Base-by-base conservation (phyloP, 345 rosid species). In the Euphorbia pulcherrima region DNA sequence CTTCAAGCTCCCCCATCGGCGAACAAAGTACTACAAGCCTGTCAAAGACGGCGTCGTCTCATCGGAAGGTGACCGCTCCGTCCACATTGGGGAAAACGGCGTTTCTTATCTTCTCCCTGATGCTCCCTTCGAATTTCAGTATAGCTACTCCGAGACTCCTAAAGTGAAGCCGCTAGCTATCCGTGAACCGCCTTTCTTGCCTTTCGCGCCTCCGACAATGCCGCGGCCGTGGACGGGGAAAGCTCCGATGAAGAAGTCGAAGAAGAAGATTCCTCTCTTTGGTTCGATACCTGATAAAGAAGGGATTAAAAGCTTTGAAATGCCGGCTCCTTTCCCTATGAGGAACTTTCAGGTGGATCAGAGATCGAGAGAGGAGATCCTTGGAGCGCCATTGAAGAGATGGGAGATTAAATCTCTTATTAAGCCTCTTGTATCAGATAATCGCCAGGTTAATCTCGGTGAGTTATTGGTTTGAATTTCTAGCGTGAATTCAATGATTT, bases 171-270 rank as follows among this genome's bases (percentile, higher is more conserved):
- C 98, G 3, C 40, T 87, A n/a, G 97, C 93, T 1, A 87, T 93
- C 0, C 88, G 98, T 0, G 98, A 93, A 74, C 98, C 97, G 48
- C 96, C 98, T 35, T 90, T 85, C 68, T 72, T 90, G 80, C 98
- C 98, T 0, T 93, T 93, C 48, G 97, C 90, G 3, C 97, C 97
- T 0, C 98, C 98, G 58, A 81, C 97, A 44, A 90, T 90, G 98
- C 87, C 90, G 16, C 79, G 98, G 48, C 98, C 98, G 2, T 90
- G 98, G 98, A 93, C 98, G 0, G 98, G 98, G 70, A 93, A 93
- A 75, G 90, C 93, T n/a, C 98, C 98, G 50, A 46, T 93, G 79
- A 89, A 89, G 76, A 82, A 83, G 58, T 74, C 79, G 33, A 88
- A 86, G 86, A 92, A 89, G 79, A 92, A 93, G 75, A 76, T 86